Evolutionary conservation across 2,329 filamentous ascomycete genomes (phyloP), one percentile per base, ranked within the genome.

Genomic region (Apiospora hydei): DNA sequence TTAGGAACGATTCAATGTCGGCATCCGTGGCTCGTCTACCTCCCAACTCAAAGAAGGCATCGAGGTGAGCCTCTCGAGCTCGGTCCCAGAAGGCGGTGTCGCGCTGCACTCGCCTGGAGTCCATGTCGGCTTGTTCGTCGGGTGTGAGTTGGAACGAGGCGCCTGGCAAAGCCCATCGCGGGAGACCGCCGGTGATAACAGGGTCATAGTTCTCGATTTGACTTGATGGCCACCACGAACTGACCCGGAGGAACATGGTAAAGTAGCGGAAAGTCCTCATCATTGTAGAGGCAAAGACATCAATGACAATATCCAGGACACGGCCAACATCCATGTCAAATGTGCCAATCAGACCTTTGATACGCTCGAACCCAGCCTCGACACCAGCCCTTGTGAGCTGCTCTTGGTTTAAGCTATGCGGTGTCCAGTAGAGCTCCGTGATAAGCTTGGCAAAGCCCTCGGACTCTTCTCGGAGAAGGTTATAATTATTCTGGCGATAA

Each of bases 381-480:
- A 96, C 94, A 47, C 93, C 88, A 74, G 94, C 92, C 70, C 90
- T 90, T 2, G 91, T 91, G n/a, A 92, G 92, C 30, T 91, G 90
- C 71, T 92, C 90, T 73, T 89, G 90, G 76, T 72, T 72, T 64
- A 91, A 92, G 77, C 93, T 94, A 0, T 77, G 78, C 24, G 80
- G 79, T 5, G 93, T 97, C 10, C 94, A 96, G 82, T 98, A 99
- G 44, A 98, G 91, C 81, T 99, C 96, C 0, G 96, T 98, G 73
- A 98, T 91, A 67, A 99, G 89, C 82, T 99, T 99, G 0, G 96
- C 95, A 80, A 98, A 99, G 53, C 97, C 96, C 83, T 99, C 96
- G 0, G 94, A 94, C 82, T 99, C 96, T 84, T 99, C 96, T 64
- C 96, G 92, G 26, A 99, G 86, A 10, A 99, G 85, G 78, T 99